Evolutionary conservation across 495 filamentous ascomycete species (phyloP).

Genomic region (Pseudevernia furfuracea): DNA sequence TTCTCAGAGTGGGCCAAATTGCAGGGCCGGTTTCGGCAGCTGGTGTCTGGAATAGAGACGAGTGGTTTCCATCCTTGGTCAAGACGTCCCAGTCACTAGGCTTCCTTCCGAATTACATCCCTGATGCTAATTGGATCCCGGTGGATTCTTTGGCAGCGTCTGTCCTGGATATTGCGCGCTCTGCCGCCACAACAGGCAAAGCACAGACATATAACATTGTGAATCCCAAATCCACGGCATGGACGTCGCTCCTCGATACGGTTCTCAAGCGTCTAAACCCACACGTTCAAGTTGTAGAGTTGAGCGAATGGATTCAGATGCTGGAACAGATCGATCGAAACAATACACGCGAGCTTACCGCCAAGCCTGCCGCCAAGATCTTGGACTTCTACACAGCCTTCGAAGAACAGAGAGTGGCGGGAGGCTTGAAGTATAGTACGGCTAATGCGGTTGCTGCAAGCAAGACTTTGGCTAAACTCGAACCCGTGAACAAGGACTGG

Average conservation of each 20-base stretch:
- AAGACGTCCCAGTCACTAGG: conserved; percentile 27
- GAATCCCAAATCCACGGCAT: conserved; percentile 25
- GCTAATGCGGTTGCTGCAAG: conserved; percentile 20
- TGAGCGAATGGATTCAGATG: conserved; percentile 24
- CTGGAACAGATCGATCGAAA: conserved; percentile 18
- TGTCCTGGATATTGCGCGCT: conserved; percentile 21
- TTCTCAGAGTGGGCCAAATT: conserved; percentile 27
- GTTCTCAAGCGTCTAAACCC: background rate
- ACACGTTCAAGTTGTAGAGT: conserved; percentile 9
- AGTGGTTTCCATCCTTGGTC: conserved; percentile 34
- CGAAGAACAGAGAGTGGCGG: conserved; percentile 9
- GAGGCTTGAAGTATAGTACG: conserved; percentile 15
- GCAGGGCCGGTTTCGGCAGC: conserved; percentile 18
- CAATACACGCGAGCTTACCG: conserved; percentile 12
- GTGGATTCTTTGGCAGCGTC: conserved; percentile 25
- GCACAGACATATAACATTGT: conserved; percentile 26
- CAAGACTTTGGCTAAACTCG: conserved; percentile 23
- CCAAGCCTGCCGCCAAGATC: conserved; percentile 29
- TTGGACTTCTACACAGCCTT: conserved; percentile 27
- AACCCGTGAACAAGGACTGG: conserved; percentile 28
- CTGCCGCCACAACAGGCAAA: background rate
- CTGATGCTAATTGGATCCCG: conserved; percentile 28
- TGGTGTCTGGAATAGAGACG: conserved; percentile 33
- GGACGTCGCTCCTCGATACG: conserved; percentile 25
- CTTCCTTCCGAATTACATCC: conserved; percentile 22